A percentile compares a stretch with the other conserved stretches of the same genome.
Evolutionary conservation across 331 rosid species (phyloP).

Genomic region (Acacia pycnantha): DNA sequence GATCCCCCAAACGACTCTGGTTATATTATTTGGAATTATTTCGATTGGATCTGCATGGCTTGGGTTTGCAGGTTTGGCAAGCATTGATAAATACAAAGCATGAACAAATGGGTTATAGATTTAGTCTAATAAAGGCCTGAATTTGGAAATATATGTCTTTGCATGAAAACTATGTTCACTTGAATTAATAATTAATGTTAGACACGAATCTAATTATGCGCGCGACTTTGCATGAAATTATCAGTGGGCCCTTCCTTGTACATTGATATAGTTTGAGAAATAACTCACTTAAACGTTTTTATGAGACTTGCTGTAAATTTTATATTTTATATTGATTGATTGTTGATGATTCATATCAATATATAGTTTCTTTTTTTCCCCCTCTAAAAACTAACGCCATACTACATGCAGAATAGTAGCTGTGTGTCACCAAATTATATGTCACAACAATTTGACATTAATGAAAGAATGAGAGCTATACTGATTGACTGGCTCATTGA

Average conservation of each 20-base stretch:
- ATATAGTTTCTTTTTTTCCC: not conserved
- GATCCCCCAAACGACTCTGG: not conserved
- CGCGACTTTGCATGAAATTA: not conserved
- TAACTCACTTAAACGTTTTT: not conserved
- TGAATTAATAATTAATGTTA: not conserved
- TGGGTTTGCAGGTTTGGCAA: not conserved
- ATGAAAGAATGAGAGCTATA: conserved; percentile 95
- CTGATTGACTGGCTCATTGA: conserved; percentile 96
- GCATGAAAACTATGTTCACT: not conserved
- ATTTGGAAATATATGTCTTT: too few relatives aligned
- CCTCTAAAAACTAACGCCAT: conserved; percentile 2
- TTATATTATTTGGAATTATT: not conserved
- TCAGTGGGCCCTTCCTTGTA: not conserved
- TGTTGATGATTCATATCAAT: not conserved
- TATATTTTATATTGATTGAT: not conserved
- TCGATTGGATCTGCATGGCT: not conserved
- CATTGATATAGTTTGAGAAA: not conserved
- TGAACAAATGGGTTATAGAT: not conserved
- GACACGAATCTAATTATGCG: not conserved
- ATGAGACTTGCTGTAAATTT: not conserved
- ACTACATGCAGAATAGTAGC: conserved; percentile 51
- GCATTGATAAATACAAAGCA: not conserved
- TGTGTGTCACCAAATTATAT: conserved; percentile 70
- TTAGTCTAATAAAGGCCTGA: too few relatives aligned
- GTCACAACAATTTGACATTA: conserved; percentile 75